phyloP scores from a whole-genome alignment of 768 basidiomycete genomes.

The Termitomyces eurrhizus region DNA sequence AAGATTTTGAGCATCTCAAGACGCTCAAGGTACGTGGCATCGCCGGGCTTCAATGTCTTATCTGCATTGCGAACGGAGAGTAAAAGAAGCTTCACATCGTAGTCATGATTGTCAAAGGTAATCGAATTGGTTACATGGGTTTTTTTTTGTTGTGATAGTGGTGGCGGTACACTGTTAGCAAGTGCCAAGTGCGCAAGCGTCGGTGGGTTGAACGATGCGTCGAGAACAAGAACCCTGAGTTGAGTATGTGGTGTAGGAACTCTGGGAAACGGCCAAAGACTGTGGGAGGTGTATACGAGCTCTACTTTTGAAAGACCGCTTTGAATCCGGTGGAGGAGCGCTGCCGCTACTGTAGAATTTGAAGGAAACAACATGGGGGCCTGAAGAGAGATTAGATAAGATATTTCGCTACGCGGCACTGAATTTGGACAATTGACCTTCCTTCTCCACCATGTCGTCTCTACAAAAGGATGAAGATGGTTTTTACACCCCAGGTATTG shows the following conservation, averaged over 20 bases:
- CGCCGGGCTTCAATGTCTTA: conserved; percentile 65
- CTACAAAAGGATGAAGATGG: conserved; percentile 81
- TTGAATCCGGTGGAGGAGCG: conserved; percentile 37
- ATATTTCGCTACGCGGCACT: conserved; percentile 4
- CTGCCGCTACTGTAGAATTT: not conserved
- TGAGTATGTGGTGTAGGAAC: conserved; percentile 2
- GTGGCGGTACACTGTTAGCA: conserved; percentile 38
- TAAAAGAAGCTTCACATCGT: conserved; percentile 73
- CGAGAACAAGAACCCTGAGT: conserved; percentile 31
- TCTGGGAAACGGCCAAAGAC: conserved; percentile 58
- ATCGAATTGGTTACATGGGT: not conserved
- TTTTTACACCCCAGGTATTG: conserved; percentile 63
- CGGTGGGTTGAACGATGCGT: conserved; percentile 93
- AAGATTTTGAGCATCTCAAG: conserved; percentile 85
- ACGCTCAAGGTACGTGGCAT: conserved; percentile 74
- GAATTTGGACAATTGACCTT: not conserved
- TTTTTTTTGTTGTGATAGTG: not conserved
- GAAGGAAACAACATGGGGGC: not conserved
- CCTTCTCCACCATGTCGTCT: conserved; percentile 17
- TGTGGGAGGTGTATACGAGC: conserved; percentile 57
- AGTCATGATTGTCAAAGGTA: conserved; percentile 27
- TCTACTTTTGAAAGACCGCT: conserved; percentile 44
- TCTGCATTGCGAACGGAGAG: conserved; percentile 87
- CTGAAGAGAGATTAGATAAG: conserved; percentile 14
- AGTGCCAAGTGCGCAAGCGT: conserved; percentile 82